phyloP scores from a whole-genome alignment of 2,329 filamentous ascomycete genomes.

The Apiospora hydei region DNA sequence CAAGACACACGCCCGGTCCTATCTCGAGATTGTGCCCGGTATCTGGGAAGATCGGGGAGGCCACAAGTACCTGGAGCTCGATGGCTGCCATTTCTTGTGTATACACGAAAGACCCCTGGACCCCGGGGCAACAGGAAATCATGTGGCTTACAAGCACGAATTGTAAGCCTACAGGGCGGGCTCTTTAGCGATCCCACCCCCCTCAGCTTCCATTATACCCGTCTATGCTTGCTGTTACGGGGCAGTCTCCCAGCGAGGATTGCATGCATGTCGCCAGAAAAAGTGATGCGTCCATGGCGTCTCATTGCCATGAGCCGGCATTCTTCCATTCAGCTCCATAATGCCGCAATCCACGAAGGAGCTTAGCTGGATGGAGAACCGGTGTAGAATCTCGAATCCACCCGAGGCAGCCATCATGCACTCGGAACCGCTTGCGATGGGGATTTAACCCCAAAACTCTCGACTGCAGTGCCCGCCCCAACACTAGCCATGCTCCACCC shows the following conservation, averaged over 20 bases:
- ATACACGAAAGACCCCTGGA: not conserved
- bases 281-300: not conserved
- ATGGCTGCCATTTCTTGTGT: not conserved
- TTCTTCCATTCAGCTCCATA: not conserved
- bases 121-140: not conserved
- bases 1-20: not conserved
- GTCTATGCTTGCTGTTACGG: not conserved
- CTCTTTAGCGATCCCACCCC: not conserved
- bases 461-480: conserved; percentile 15
- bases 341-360: not conserved
- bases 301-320: not conserved
- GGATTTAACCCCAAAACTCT: conserved; percentile 18
- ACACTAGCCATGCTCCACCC: conserved; percentile 5
- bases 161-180: not conserved
- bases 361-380: conserved; percentile 7
- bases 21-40: not conserved
- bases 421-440: conserved; percentile 18
- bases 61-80: not conserved
- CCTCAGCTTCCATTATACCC: not conserved
- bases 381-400: not conserved
- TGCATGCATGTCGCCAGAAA: not conserved
- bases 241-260: not conserved
- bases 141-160: not conserved
- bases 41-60: not conserved
- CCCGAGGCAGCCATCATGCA: conserved; percentile 19